These are phyloP conservation scores for Stephania japonica DNA, from an alignment of 164 flowering plant species.

Conservation along the genomic window DNA sequence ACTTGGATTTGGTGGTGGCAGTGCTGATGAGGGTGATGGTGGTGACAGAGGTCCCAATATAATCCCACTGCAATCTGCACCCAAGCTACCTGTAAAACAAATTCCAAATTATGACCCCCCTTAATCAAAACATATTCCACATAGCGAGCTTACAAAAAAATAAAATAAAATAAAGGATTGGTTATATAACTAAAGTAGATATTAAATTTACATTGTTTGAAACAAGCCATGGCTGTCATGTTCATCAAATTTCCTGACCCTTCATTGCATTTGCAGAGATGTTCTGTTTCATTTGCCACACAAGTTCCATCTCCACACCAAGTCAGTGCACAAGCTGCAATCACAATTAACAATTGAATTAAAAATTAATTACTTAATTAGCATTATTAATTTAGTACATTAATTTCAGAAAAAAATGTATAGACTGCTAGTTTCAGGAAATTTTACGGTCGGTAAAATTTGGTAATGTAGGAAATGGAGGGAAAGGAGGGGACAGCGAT, in stretches of 20 bases:
- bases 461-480: conserved; percentile 16
- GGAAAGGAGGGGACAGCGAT: conserved; percentile 14
- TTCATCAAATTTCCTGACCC: conserved; percentile 30
- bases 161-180: background rate
- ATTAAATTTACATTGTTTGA: conserved; percentile 27
- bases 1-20: conserved; percentile 4
- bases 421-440: background rate
- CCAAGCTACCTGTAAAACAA: conserved; percentile 4
- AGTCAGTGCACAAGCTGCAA: conserved; percentile 28
- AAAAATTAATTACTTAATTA: too few relatives aligned
- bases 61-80: conserved; percentile 6
- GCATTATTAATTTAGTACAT: background rate
- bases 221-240: conserved; percentile 17
- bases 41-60: background rate
- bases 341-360: background rate
- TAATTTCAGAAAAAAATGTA: background rate
- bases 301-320: conserved; percentile 49
- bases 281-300: conserved; percentile 16
- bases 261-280: conserved; percentile 33
- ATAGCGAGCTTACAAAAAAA: too few relatives aligned
- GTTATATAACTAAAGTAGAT: too few relatives aligned
- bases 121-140: too few relatives aligned
- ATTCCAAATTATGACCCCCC: too few relatives aligned
- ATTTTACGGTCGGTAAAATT: conserved; percentile 18
- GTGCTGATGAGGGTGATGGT: background rate